Evolutionary conservation across 129 eudicot genomes (phyloP), one percentile per base, ranked within the genome.

Genomic region (Mikania micrantha): DNA sequence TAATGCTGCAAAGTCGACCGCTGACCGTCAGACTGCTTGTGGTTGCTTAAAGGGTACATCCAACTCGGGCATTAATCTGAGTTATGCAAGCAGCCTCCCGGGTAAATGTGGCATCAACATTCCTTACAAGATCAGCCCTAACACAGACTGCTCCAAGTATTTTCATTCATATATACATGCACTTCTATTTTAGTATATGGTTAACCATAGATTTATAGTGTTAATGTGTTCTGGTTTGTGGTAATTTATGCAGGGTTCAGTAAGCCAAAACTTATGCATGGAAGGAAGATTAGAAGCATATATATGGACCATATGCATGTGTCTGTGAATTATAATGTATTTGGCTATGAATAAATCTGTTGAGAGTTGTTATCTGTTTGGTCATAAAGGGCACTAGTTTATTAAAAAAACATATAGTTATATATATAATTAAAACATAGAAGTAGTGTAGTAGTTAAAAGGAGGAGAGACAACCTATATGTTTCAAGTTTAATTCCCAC

Each of bases 61-160:
- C 12, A 35, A 52, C 21, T 0, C 19, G 0, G 7, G 66, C 28
- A 42, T 16, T 15, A 72, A 64, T 1, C 7, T 65, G 4, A 13
- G 68, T 47, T 25, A 34, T 3, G 64, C 84, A 9, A 36, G 70
- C 35, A 9, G 54, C 9, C 82, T 83, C 34, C 82, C 88, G 0
- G 53, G 75, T 3, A 38, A 24, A 15, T 83, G 84, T 42, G 39
- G 69, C 42, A 24, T 22, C 39, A 64, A 3, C 22, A 15, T 41
- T 13, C 69, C 56, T 3, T 64, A 67, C 76, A 49, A 61, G 54
- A 75, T 83, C 39, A 79, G 82, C 82, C 79, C 82, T 32, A 13
- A 5, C 76, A 79, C 79, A 1, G 84, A 83, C 54, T 83, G 87
- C 81, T 11, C 32, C 74, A 78, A 54, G 84, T 82, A 75, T 32